These are phyloP conservation scores for Anisogramma anomala DNA, from an alignment of 2,329 filamentous ascomycete genomes.

Conservation along the genomic window DNA sequence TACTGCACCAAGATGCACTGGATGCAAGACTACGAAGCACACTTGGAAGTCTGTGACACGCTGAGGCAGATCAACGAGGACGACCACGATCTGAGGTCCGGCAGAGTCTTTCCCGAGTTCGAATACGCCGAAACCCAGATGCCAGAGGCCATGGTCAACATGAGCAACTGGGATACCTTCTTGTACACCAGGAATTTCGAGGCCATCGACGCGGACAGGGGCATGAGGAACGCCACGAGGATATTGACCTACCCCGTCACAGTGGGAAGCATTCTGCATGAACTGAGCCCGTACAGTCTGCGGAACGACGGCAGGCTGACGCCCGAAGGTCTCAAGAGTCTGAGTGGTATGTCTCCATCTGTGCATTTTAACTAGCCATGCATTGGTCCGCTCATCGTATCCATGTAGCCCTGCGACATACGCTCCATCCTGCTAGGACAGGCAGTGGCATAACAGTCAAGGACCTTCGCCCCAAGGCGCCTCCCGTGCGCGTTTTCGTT, in stretches of 20 bases:
- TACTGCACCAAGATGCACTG: constrained; percentile 93
- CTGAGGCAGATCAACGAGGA: constrained; percentile 93
- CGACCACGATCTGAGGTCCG: constrained; percentile 86
- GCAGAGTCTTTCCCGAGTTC: constrained; percentile 87
- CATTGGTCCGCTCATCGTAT: constrained; percentile 14
- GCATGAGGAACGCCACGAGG: constrained; percentile 84
- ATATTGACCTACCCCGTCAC: constrained; percentile 90
- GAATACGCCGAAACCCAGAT: constrained; percentile 81
- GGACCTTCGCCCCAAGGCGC: constrained; percentile 71
- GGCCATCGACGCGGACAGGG: constrained; percentile 81
- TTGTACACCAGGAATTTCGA: constrained; percentile 85
- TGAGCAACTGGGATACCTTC: constrained; percentile 98
- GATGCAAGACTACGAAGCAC: constrained; percentile 88
- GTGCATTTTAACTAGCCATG: not conserved
- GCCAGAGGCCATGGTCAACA: constrained; percentile 86
- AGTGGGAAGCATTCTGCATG: constrained; percentile 81
- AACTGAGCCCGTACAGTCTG: constrained; percentile 84
- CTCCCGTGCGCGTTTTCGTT: constrained; percentile 83
- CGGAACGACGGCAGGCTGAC: constrained; percentile 66
- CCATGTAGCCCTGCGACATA: constrained; percentile 70
- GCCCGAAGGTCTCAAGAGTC: constrained; percentile 79
- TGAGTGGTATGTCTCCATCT: constrained; percentile 55
- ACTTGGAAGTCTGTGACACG: constrained; percentile 85
- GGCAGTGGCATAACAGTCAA: constrained; percentile 66
- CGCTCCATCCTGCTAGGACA: constrained; percentile 72